These are phyloP conservation scores for Monilinia polystroma DNA, from an alignment of 2,329 filamentous ascomycete genomes.

Conservation along the genomic window DNA sequence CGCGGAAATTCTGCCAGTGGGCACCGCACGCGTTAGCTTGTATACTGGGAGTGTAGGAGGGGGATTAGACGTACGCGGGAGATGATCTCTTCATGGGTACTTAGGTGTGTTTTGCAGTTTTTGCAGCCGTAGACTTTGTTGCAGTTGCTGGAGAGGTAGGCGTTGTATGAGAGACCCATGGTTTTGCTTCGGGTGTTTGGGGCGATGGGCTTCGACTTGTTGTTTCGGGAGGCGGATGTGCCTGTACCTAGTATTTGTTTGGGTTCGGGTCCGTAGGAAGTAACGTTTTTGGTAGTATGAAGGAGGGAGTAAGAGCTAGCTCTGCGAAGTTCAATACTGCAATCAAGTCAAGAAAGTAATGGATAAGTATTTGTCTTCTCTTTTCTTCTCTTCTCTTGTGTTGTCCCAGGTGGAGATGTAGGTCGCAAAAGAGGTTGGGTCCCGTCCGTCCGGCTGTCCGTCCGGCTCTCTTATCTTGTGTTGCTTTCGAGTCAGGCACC, in stretches of 20 bases:
- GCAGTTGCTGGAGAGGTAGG: constrained; percentile 71
- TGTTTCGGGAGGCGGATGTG: too few species aligned
- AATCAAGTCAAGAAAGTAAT: not conserved
- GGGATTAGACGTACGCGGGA: constrained; percentile 65
- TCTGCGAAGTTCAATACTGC: not conserved
- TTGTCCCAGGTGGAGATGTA: not conserved
- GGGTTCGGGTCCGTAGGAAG: not conserved
- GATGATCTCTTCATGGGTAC: constrained; percentile 94
- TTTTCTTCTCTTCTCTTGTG: not conserved
- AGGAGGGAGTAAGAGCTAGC: not conserved
- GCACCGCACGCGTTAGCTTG: constrained; percentile 11
- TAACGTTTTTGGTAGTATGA: too few species aligned
- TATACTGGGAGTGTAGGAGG: constrained; percentile 2
- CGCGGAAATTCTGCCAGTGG: constrained; percentile 80
- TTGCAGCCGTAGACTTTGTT: constrained; percentile 91
- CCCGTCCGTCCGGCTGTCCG: not conserved
- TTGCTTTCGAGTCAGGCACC: too few species aligned
- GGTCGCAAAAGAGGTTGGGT: constrained; percentile 1
- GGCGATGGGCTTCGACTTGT: too few species aligned
- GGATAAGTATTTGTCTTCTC: not conserved
- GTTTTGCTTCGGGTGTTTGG: not conserved
- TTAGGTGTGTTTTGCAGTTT: constrained; percentile 91
- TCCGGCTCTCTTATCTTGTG: too few species aligned
- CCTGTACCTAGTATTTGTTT: too few species aligned
- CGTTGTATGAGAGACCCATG: constrained; percentile 91